phyloP scores from a whole-genome alignment of 352 stramenopile genomes.

The Thraustotheca clavata region DNA sequence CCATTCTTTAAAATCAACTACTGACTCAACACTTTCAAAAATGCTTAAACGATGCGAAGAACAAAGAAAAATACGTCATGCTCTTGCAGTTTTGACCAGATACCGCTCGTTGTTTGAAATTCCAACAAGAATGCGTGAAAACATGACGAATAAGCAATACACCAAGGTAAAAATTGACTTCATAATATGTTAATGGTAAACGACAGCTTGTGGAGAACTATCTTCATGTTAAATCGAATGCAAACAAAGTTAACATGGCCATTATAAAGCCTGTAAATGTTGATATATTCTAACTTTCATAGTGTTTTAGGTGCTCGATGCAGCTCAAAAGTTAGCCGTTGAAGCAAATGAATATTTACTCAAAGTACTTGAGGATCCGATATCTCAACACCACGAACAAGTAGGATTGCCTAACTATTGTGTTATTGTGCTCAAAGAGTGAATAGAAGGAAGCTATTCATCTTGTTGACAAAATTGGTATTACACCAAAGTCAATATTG shows the following conservation, averaged over 20 bases:
- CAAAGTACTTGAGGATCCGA: conserved; percentile 49
- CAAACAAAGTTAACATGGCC: conserved; percentile 47
- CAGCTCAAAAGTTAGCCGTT: conserved; percentile 50
- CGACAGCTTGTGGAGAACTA: conserved; percentile 53
- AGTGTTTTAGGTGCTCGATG: conserved; percentile 39
- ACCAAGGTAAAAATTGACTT: conserved; percentile 29
- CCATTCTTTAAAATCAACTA: conserved; percentile 45
- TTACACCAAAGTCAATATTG: conserved; percentile 56
- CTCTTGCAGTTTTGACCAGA: conserved; percentile 50
- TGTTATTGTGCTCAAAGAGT: background rate
- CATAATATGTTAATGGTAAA: background rate
- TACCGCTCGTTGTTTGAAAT: conserved; percentile 67
- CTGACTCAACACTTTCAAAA: conserved; percentile 59
- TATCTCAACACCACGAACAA: conserved; percentile 48
- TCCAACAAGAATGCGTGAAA: conserved; percentile 65
- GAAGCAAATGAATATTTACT: conserved; percentile 53
- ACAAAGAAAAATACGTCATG: conserved; percentile 67
- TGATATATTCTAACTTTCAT: background rate
- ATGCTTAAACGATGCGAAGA: conserved; percentile 69
- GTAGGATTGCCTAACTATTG: conserved; percentile 19
- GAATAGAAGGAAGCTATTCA: conserved; percentile 53
- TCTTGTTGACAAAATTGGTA: conserved; percentile 41
- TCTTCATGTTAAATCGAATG: conserved; percentile 54
- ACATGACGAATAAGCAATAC: conserved; percentile 51
- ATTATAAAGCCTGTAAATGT: conserved; percentile 26